Evolutionary conservation across 805 yeast species (phyloP).

Genomic region (Priceomyces carsonii): DNA sequence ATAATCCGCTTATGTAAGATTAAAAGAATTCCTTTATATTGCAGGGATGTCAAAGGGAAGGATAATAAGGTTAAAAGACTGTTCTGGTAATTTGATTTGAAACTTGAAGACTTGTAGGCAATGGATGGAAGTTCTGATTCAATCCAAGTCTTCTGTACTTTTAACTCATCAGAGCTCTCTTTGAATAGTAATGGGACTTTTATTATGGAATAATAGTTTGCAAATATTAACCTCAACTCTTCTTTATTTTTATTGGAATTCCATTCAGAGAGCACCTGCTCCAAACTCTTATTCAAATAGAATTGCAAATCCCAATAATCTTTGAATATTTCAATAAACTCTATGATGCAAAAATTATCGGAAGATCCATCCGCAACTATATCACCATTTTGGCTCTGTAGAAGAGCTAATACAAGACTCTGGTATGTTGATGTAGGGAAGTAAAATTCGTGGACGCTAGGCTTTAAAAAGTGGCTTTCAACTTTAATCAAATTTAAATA

Average conservation of each 20-base stretch:
- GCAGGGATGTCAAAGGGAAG: slow-evolving; percentile 48
- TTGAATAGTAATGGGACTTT: slow-evolving; percentile 25
- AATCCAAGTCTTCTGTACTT: slow-evolving; percentile 31
- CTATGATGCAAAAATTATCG: slow-evolving; percentile 49
- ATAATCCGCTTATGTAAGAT: slow-evolving; percentile 82
- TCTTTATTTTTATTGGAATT: slow-evolving; percentile 15
- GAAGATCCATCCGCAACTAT: slow-evolving; percentile 47
- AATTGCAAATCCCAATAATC: slow-evolving; percentile 77
- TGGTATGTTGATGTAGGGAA: slow-evolving; percentile 62
- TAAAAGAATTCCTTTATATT: slow-evolving; percentile 67
- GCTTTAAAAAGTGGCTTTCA: slow-evolving; percentile 56
- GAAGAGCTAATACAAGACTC: slow-evolving; percentile 34
- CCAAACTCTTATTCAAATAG: slow-evolving; percentile 60
- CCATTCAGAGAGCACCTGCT: slow-evolving; percentile 21
- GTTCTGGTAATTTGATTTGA: slow-evolving; percentile 67
- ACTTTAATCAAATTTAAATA: slow-evolving; percentile 54
- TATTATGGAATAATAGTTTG: slow-evolving; percentile 43
- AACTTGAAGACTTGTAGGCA: slow-evolving; percentile 42
- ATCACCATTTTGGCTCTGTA: slow-evolving; percentile 33
- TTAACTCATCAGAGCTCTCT: slow-evolving; percentile 28
- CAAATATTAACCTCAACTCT: slow-evolving; percentile 25
- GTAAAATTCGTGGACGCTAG: slow-evolving; percentile 52
- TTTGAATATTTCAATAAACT: slow-evolving; percentile 55
- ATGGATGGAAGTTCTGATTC: slow-evolving; percentile 34
- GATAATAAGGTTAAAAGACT: slow-evolving; percentile 62